These are phyloP conservation scores for Cercospora sojina DNA, from an alignment of 2,329 filamentous ascomycete species.

Conservation along the genomic window DNA sequence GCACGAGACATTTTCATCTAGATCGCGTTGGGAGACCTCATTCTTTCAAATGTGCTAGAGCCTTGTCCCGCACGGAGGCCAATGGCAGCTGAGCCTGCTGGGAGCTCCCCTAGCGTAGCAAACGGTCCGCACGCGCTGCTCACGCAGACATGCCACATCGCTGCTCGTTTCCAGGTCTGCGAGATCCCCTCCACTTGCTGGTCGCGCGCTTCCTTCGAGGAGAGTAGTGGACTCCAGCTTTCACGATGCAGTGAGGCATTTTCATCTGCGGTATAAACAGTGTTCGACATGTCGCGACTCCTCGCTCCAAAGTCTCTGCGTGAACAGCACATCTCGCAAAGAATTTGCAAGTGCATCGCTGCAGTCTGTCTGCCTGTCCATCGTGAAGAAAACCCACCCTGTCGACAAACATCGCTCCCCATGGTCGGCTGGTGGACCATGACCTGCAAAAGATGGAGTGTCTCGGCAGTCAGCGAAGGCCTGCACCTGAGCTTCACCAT, in stretches of 20 bases:
- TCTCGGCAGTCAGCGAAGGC: constrained; percentile 13
- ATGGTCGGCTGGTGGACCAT: constrained; percentile 7
- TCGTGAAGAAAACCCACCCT: constrained; percentile 8
- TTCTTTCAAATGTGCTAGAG: neutral
- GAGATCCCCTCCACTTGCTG: constrained; percentile 6
- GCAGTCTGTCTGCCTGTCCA: neutral
- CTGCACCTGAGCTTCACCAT: constrained; percentile 7
- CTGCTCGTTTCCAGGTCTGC: constrained; percentile 10
- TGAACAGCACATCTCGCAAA: neutral
- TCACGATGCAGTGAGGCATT: neutral
- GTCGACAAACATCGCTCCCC: constrained; percentile 6
- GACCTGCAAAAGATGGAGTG: constrained; percentile 13
- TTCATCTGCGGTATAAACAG: neutral
- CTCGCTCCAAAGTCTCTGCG: neutral
- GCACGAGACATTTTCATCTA: neutral
- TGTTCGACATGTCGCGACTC: neutral
- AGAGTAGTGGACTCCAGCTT: neutral
- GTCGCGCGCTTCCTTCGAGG: neutral
- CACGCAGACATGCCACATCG: constrained; percentile 13
- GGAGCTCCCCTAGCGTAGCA: neutral
- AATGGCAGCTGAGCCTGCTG: neutral
- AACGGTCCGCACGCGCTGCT: constrained; percentile 4
- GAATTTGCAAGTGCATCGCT: neutral
- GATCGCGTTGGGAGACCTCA: constrained; percentile 6
- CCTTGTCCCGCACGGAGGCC: neutral